Evolutionary conservation across 2,329 filamentous ascomycete genomes (phyloP), one percentile per base, ranked within the genome.

Genomic region (Apiospora sp.): DNA sequence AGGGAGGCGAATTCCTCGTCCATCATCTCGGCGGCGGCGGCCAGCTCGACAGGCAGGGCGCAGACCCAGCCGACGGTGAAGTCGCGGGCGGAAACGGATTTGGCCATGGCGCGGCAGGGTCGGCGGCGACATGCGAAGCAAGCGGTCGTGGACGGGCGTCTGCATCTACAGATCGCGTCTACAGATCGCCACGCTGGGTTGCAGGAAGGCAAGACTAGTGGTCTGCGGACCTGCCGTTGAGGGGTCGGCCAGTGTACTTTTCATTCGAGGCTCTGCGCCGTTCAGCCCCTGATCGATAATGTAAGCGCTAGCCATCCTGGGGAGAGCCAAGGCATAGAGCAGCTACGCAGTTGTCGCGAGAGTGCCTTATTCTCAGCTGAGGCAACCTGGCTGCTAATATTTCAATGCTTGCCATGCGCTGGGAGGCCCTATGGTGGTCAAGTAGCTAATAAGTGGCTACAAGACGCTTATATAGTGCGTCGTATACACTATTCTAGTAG

Each of bases 61-160:
- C 80, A 79, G 10, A 83, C 72, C 81, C 80, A 83, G 61, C 77
- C 80, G 14, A 82, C 75, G 3, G 76, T 78, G 67, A 81, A 83
- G 13, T 75, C 70, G 34, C 68, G 12, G 67, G 41, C n/a, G 67
- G 67, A 10, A 16, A 68, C 67, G n/a, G 37, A 67, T 22, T 41
- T 22, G 30, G 58, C 58, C 16, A 67, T 67, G 3, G 13, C 58
- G 58, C 51, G 51, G 51, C n/a, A 34, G 51, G 51, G n/a, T 14
- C 51, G 51, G 51, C 51, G 58, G 58, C 16, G 58, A 24, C 10
- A 43, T 67, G 30, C 37, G 30, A 67, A 67, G 30, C 30, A 67
- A 67, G 30, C 58, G 30, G 30, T 67, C 14, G 58, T 24, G 30
- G 12, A 43, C 16, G 24, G 30, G 58, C 58, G 16, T 67, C 30